Evolutionary conservation across 306 rosid species (phyloP).

Genomic region (Leucaena leucocephala): DNA sequence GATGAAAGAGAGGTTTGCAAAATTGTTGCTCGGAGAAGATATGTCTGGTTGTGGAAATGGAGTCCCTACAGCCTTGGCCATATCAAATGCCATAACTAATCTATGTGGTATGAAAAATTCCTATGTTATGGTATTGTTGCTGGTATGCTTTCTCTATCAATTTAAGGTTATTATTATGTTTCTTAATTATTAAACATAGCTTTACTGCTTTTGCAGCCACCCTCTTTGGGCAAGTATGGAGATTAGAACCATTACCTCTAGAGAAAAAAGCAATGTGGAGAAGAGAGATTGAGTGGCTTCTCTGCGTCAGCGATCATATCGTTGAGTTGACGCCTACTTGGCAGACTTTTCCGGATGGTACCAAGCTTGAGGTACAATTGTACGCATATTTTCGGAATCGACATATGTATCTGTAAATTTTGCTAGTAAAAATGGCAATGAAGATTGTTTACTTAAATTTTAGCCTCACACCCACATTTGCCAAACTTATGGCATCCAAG

Average conservation of each 20-base stretch:
- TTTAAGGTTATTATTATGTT: conserved; percentile 7
- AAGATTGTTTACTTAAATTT: neutral
- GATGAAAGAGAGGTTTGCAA: conserved; percentile 95
- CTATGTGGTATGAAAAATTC: conserved; percentile 64
- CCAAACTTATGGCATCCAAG: too few relatives aligned
- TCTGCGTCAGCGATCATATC: conserved; percentile 83
- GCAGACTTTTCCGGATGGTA: conserved; percentile 92
- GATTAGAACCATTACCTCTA: conserved; percentile 69
- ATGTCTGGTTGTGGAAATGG: conserved; percentile 99
- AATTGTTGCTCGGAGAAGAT: conserved; percentile 95
- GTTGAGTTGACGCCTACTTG: conserved; percentile 80
- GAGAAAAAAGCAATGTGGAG: conserved; percentile 87
- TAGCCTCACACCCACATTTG: too few relatives aligned
- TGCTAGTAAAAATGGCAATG: neutral
- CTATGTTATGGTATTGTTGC: neutral
- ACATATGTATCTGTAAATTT: neutral
- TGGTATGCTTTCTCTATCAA: neutral
- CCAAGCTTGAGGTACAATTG: conserved; percentile 75
- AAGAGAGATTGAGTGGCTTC: conserved; percentile 90
- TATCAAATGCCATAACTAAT: conserved; percentile 93
- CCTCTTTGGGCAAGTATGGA: conserved; percentile 91
- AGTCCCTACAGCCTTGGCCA: conserved; percentile 84
- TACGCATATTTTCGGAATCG: neutral
- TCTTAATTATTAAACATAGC: neutral
- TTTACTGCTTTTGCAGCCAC: conserved; percentile 57